A percentile compares a stretch with the other conserved stretches of the same genome.
Evolutionary conservation across 2,329 filamentous ascomycete genomes (phyloP).

Genomic region (Trichoderma atrobrunneum): DNA sequence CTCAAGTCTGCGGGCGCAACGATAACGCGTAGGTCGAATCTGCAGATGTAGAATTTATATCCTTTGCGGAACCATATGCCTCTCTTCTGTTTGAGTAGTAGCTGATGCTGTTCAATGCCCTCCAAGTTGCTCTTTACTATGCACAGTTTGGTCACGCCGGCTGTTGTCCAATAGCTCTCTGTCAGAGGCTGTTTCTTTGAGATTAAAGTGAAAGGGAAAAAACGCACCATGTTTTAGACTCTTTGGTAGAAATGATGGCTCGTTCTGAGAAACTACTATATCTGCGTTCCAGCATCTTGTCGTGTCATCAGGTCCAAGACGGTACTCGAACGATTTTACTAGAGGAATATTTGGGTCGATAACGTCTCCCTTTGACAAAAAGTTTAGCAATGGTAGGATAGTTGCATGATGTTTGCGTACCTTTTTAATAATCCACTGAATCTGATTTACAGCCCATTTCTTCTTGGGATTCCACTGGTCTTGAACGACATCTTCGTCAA

Average conservation of each 20-base stretch:
- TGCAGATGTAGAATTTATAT: constrained; percentile 39
- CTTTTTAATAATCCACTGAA: constrained; percentile 43
- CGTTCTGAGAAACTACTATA: constrained; percentile 41
- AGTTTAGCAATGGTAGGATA: neutral
- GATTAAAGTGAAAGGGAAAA: too few relatives aligned
- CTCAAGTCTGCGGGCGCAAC: constrained; percentile 54
- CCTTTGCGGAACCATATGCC: constrained; percentile 34
- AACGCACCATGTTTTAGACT: constrained; percentile 37
- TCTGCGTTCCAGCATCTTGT: constrained; percentile 38
- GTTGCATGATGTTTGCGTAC: constrained; percentile 18
- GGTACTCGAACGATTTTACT: constrained; percentile 34
- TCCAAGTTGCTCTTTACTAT: constrained; percentile 41
- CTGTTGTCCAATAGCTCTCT: constrained; percentile 24
- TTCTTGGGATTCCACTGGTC: constrained; percentile 32
- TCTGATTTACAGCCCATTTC: constrained; percentile 41
- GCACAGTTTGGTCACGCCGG: constrained; percentile 39
- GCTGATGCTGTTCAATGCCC: constrained; percentile 38
- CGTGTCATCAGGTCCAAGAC: constrained; percentile 32
- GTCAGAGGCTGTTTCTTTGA: neutral
- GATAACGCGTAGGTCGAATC: constrained; percentile 52
- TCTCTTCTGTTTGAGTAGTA: constrained; percentile 38
- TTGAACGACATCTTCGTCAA: constrained; percentile 34
- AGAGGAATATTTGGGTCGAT: neutral
- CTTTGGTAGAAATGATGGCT: constrained; percentile 35
- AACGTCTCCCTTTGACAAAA: neutral